These are phyloP conservation scores for Fusarium virguliforme DNA, from an alignment of 2,329 filamentous ascomycete species.

Conservation along the genomic window DNA sequence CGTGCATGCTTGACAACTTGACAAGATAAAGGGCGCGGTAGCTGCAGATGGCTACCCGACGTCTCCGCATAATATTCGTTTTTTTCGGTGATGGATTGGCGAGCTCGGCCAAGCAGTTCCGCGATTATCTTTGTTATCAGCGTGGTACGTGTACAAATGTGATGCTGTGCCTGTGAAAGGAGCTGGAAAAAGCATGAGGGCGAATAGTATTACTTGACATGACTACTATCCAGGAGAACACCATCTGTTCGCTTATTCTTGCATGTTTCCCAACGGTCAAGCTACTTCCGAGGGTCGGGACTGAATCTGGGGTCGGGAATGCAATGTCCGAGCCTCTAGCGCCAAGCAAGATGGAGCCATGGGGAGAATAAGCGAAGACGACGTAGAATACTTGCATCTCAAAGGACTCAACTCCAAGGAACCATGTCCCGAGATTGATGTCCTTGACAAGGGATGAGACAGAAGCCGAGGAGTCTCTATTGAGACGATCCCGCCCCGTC, in stretches of 20 bases:
- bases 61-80: slow-evolving; percentile 6
- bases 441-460: not conserved
- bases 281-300: not conserved
- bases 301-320: not conserved
- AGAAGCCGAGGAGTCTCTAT: not conserved
- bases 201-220: no score
- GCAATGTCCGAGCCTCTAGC: slow-evolving; percentile 1
- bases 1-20: slow-evolving; percentile 5
- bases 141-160: no score
- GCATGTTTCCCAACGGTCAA: not conserved
- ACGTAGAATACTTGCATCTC: no score
- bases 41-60: not conserved
- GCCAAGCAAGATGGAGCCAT: not conserved
- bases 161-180: no score
- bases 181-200: no score
- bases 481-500: not conserved
- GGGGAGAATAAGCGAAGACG: no score
- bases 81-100: not conserved
- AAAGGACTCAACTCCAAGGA: not conserved
- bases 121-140: not conserved
- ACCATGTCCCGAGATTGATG: slow-evolving; percentile 3
- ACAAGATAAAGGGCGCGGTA: slow-evolving; percentile 11
- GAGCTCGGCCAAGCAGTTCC: not conserved
- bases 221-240: no score
- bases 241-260: not conserved